Base-by-base conservation (phyloP, 164 flowering plant species). In the Buxus sempervirens region DNA sequence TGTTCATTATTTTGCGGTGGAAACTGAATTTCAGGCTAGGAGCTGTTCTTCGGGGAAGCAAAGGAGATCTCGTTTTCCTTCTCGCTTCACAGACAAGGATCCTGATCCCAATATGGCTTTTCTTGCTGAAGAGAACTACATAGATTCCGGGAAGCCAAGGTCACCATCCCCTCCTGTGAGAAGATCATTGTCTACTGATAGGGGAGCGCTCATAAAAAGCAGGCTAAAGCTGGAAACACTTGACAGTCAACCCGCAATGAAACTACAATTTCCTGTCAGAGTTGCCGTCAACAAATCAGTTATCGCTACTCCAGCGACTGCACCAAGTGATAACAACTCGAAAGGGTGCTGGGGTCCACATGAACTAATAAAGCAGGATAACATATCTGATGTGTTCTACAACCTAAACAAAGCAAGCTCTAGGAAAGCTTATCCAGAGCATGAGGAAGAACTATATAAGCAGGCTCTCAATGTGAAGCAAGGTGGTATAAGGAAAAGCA, bases 11-110 rank as follows among this genome's bases (percentile, higher is more conserved):
- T 20, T 65, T 24, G 16, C 13, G 1, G 0, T 63, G 60, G 15
- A 57, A 53, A 23, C 28, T 62, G 21, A 32, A 65, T 69, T 75
- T 62, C 79, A 90, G 97, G 79, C 77, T 14, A 78, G 89, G 83
- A 91, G 91, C 77, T 79, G 85, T 72, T 89, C 96, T 58, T 82
- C 96, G 0, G 96, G 96, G 19, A 91, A 85, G 80, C 93, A 91
- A 63, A 83, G 91, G 71, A 81, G 79, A 76, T 61, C 82, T 19
- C 85, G 82, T 24, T 76, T 88, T 70, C 89, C 89, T 28, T 73
- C 82, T 21, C 81, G 74, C 62, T 68, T 77, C 26, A 28, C 78
- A 20, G 90, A 91, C 71, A 86, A 79, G 73, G 93, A 91, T 22
- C 23, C 21, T n/a, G 53, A 72, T 21, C 82, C 83, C 12, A 88